Percentiles rank a stretch among this genome's conserved stretches.
Evolutionary conservation across 176 grass and related monocot genomes (phyloP).

Genomic region (Triticum aestivum): IWGSC_CS_RefSeq_v2.1 NC_057809.1:494404461-494404960

Average conservation of each 20-base stretch:
- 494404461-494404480: constrained; percentile 9
- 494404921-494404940: constrained; percentile 41
- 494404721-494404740: constrained; percentile 37
- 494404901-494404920: constrained; percentile 49
- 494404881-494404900: constrained; percentile 29
- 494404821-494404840: constrained; percentile 52
- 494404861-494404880: constrained; percentile 32
- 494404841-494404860: constrained; percentile 42
- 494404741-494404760: constrained; percentile 39
- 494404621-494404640: constrained; percentile 62
- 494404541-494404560: constrained; percentile 28
- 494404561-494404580: constrained; percentile 1
- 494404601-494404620: constrained; percentile 37
- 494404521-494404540: constrained; percentile 28
- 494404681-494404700: constrained; percentile 67
- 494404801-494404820: constrained; percentile 48
- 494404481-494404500: constrained; percentile 22
- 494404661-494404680: constrained; percentile 70
- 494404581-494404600: constrained; percentile 16
- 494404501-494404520: constrained; percentile 45
- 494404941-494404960: constrained; percentile 23
- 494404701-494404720: constrained; percentile 62
- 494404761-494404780: constrained; percentile 41
- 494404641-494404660: constrained; percentile 79
- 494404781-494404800: constrained; percentile 33